Percentiles rank a stretch among this genome's conserved stretches.
These are phyloP conservation scores for Catunica adiposa DNA, from an alignment of 2,329 filamentous ascomycete species.

Conservation along the genomic window DNA sequence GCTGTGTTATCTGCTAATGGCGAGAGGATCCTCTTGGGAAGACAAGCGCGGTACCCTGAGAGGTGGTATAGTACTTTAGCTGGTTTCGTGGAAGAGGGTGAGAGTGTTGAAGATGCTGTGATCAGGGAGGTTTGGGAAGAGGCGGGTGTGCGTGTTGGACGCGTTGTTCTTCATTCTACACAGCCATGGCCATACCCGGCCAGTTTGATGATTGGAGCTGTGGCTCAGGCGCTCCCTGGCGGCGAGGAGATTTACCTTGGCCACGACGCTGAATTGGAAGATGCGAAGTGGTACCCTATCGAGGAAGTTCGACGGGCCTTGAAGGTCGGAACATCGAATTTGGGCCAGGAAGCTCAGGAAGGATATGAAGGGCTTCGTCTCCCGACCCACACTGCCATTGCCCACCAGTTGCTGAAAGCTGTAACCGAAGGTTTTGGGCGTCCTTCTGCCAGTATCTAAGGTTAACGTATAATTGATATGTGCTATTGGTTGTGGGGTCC, in stretches of 20 bases:
- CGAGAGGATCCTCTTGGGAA: constrained; percentile 63
- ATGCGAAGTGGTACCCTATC: constrained; percentile 73
- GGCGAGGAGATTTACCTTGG: constrained; percentile 70
- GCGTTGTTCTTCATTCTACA: constrained; percentile 66
- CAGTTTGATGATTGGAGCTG: constrained; percentile 71
- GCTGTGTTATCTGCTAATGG: constrained; percentile 73
- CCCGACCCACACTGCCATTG: constrained; percentile 79
- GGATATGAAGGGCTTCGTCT: constrained; percentile 60
- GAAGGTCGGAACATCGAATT: constrained; percentile 37
- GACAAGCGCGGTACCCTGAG: constrained; percentile 66
- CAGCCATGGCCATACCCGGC: constrained; percentile 82
- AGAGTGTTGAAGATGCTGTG: constrained; percentile 73
- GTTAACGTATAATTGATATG: neutral
- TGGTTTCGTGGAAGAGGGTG: constrained; percentile 71
- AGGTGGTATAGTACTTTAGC: constrained; percentile 81
- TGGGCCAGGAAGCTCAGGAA: constrained; percentile 47
- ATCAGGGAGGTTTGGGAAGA: constrained; percentile 78
- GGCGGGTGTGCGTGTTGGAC: constrained; percentile 56
- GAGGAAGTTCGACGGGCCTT: constrained; percentile 69
- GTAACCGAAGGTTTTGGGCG: constrained; percentile 50
- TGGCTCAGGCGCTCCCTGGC: constrained; percentile 64
- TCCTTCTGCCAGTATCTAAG: constrained; percentile 8
- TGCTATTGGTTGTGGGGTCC: no score
- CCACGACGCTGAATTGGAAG: constrained; percentile 81
- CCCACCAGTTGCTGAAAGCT: constrained; percentile 69